These are phyloP conservation scores for Vinca minor DNA, from an alignment of 257 asterid species.

Conservation along the genomic window DNA sequence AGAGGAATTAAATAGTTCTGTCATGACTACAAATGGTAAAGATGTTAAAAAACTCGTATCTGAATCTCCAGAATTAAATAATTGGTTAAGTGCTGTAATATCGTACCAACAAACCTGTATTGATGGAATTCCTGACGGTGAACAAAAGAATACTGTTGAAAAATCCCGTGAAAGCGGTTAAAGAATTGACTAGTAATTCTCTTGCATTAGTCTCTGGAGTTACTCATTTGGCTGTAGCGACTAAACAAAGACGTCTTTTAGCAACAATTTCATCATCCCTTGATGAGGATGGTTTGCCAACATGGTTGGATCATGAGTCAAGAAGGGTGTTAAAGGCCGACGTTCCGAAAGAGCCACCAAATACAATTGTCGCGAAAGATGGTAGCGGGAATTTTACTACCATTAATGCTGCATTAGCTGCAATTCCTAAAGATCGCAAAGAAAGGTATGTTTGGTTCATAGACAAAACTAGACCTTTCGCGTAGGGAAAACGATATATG, in stretches of 20 bases:
- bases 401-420: conserved; percentile 49
- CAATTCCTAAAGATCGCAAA: conserved; percentile 45
- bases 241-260: conserved; percentile 35
- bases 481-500: too few species aligned
- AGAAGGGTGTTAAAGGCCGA: conserved; percentile 42
- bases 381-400: conserved; percentile 55
- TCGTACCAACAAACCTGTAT: conserved; percentile 73
- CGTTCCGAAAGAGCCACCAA: conserved; percentile 29
- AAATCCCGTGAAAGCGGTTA: conserved; percentile 27
- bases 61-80: conserved; percentile 40
- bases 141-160: conserved; percentile 32
- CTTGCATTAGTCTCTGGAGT: conserved; percentile 45
- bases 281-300: conserved; percentile 13
- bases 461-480: too few species aligned
- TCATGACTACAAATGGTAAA: conserved; percentile 25
- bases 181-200: conserved; percentile 64
- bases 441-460: conserved; percentile 74
- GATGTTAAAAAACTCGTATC: conserved; percentile 15
- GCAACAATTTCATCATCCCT: not conserved
- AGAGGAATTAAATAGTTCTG: conserved; percentile 56
- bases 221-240: conserved; percentile 16
- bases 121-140: conserved; percentile 68
- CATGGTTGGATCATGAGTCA: conserved; percentile 47
- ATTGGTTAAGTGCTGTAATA: conserved; percentile 76
- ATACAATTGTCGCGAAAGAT: conserved; percentile 70